phyloP scores from a whole-genome alignment of 140 eudicot genomes.

The Flaveria floridana region DNA sequence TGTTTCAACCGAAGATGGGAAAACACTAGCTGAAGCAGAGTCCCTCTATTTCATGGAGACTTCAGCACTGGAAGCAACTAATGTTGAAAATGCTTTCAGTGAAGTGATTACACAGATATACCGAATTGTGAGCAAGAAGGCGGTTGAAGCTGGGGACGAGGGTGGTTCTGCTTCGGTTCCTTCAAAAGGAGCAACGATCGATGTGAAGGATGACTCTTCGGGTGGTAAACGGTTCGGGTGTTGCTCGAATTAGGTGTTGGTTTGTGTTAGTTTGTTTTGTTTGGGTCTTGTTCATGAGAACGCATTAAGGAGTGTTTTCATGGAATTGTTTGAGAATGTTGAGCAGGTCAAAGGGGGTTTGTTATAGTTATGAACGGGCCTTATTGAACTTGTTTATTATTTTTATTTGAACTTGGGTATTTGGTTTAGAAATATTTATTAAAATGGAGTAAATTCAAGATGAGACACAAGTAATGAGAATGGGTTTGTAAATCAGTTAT shows the following conservation, averaged over 20 bases:
- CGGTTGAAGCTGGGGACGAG: slow-evolving; percentile 56
- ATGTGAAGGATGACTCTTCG: slow-evolving; percentile 44
- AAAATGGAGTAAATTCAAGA: too few species aligned
- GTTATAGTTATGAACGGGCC: slow-evolving; percentile 29
- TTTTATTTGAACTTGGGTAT: background rate
- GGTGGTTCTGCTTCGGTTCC: slow-evolving; percentile 51
- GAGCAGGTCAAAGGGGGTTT: slow-evolving; percentile 22
- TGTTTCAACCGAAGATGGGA: slow-evolving; percentile 57
- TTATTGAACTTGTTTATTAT: slow-evolving; percentile 10
- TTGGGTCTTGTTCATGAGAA: slow-evolving; percentile 24
- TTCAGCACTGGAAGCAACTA: slow-evolving; percentile 65
- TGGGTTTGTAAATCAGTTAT: too few species aligned
- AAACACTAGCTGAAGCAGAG: slow-evolving; percentile 55
- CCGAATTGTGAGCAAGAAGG: slow-evolving; percentile 57
- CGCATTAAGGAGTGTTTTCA: slow-evolving; percentile 32
- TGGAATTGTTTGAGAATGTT: slow-evolving; percentile 26
- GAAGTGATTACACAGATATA: slow-evolving; percentile 57
- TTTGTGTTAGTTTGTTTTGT: slow-evolving; percentile 22
- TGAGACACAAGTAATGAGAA: too few species aligned
- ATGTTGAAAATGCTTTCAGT: slow-evolving; percentile 59
- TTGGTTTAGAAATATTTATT: background rate
- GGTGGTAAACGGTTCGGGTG: slow-evolving; percentile 47
- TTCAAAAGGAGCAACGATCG: slow-evolving; percentile 46
- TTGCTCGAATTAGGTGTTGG: slow-evolving; percentile 51
- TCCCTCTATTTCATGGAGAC: slow-evolving; percentile 65